Conservation (phyloP, 805 yeast species). For the Wickerhamiella australiensis region DNA sequence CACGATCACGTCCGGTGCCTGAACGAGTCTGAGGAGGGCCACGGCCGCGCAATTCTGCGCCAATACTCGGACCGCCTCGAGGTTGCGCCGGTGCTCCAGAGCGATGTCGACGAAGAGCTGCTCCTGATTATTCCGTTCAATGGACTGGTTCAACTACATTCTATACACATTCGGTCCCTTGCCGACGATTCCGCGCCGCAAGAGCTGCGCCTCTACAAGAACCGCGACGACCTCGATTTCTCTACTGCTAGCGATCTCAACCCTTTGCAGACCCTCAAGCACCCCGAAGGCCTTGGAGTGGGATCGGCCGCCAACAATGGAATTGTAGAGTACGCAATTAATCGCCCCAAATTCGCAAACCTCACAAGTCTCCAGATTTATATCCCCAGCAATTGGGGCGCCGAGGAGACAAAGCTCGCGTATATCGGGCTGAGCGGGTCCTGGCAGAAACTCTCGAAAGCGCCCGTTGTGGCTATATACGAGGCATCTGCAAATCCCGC, state of each 20-base stretch:
- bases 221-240: conserved; percentile 60
- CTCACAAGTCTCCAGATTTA: conserved; percentile 56
- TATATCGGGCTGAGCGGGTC: conserved; percentile 71
- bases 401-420: conserved; percentile 44
- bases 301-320: conserved; percentile 30
- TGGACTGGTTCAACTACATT: conserved; percentile 59
- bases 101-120: conserved; percentile 75
- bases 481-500: conserved; percentile 90
- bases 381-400: conserved; percentile 53
- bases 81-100: conserved; percentile 36
- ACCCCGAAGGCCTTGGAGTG: conserved; percentile 43
- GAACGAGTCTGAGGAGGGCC: conserved; percentile 44
- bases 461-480: conserved; percentile 66
- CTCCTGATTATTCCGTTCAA: conserved; percentile 71
- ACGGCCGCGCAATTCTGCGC: conserved; percentile 45
- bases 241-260: conserved; percentile 40
- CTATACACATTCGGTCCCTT: conserved; percentile 56
- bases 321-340: conserved; percentile 72
- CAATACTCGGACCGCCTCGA: conserved; percentile 38
- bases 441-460: conserved; percentile 35
- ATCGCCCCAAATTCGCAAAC: conserved; percentile 62
- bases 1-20: conserved; percentile 48
- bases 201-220: conserved; percentile 58
- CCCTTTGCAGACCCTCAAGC: conserved; percentile 43
- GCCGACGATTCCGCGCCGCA: conserved; percentile 57